phyloP scores from a whole-genome alignment of 495 filamentous ascomycete species.

The Annulohypoxylon maeteangense region DNA sequence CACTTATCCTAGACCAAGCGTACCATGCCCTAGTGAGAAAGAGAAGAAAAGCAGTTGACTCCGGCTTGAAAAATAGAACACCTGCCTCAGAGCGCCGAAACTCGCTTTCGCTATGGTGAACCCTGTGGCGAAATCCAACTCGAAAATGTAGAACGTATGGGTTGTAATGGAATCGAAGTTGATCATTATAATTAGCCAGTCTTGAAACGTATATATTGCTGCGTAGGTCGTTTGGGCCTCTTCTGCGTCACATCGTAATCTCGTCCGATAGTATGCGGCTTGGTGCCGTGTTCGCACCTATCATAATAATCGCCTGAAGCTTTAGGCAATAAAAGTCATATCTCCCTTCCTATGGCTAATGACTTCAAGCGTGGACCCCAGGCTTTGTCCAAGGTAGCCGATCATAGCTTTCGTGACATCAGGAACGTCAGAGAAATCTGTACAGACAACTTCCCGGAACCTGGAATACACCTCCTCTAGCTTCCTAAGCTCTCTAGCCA shows the following conservation, averaged over 20 bases:
- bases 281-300: not conserved
- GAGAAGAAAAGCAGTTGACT: not conserved
- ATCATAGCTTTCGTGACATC: slow-evolving; percentile 56
- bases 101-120: slow-evolving; percentile 24
- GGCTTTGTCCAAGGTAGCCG: slow-evolving; percentile 54
- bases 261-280: slow-evolving; percentile 22
- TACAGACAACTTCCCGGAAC: slow-evolving; percentile 54
- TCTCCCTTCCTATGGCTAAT: slow-evolving; percentile 52
- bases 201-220: slow-evolving; percentile 35
- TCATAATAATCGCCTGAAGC: slow-evolving; percentile 14
- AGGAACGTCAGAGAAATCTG: slow-evolving; percentile 54
- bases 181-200: slow-evolving; percentile 21
- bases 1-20: not conserved
- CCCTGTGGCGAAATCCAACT: not conserved
- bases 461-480: slow-evolving; percentile 55
- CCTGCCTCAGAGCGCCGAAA: slow-evolving; percentile 28
- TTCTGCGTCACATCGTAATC: slow-evolving; percentile 36
- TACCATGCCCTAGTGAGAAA: not conserved
- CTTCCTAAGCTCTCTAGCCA: slow-evolving; percentile 59
- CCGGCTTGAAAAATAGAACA: slow-evolving; percentile 14
- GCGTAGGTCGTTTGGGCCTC: slow-evolving; percentile 17
- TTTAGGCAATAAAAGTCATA: slow-evolving; percentile 38
- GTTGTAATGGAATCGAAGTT: slow-evolving; percentile 9
- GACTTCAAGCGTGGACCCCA: slow-evolving; percentile 50
- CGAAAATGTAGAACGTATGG: not conserved